phyloP scores from a whole-genome alignment of 805 yeast genomes.

The Priceomyces castillae region DNA sequence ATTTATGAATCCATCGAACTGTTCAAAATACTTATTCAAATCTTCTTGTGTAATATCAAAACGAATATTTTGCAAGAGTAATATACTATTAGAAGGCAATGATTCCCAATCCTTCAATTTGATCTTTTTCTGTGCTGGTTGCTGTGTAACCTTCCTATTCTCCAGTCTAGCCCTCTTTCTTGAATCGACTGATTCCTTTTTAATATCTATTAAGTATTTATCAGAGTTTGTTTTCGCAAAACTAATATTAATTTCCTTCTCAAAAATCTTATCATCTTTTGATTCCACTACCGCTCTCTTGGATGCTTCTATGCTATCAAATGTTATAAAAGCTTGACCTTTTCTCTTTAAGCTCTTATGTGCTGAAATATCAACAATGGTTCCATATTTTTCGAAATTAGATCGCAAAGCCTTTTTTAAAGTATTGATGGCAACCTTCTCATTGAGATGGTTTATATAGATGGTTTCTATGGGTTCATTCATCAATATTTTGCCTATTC shows the following conservation, averaged over 20 bases:
- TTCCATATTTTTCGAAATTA: slow-evolving; percentile 46
- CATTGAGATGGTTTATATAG: slow-evolving; percentile 74
- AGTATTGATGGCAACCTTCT: slow-evolving; percentile 54
- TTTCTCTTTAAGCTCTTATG: slow-evolving; percentile 61
- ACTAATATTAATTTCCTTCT: slow-evolving; percentile 46
- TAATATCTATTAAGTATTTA: slow-evolving; percentile 12
- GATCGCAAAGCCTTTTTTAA: slow-evolving; percentile 43
- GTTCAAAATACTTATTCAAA: slow-evolving; percentile 48
- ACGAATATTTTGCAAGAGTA: slow-evolving; percentile 68
- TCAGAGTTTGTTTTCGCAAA: slow-evolving; percentile 49
- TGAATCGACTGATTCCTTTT: slow-evolving; percentile 17
- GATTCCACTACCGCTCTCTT: slow-evolving; percentile 42
- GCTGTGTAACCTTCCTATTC: slow-evolving; percentile 1
- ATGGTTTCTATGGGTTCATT: slow-evolving; percentile 30
- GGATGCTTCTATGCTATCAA: slow-evolving; percentile 43
- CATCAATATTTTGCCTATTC: neutral
- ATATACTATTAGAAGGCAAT: slow-evolving; percentile 65
- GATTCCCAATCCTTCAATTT: slow-evolving; percentile 20
- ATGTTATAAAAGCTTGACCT: slow-evolving; percentile 82
- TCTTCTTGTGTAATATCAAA: slow-evolving; percentile 25
- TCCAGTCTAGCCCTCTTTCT: slow-evolving; percentile 17
- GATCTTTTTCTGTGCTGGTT: slow-evolving; percentile 14
- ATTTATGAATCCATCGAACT: slow-evolving; percentile 60
- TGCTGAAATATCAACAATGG: slow-evolving; percentile 50
- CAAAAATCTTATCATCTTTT: slow-evolving; percentile 42